These are phyloP conservation scores for Darksidea phi DNA, from an alignment of 495 filamentous ascomycete species.

Conservation along the genomic window DNA sequence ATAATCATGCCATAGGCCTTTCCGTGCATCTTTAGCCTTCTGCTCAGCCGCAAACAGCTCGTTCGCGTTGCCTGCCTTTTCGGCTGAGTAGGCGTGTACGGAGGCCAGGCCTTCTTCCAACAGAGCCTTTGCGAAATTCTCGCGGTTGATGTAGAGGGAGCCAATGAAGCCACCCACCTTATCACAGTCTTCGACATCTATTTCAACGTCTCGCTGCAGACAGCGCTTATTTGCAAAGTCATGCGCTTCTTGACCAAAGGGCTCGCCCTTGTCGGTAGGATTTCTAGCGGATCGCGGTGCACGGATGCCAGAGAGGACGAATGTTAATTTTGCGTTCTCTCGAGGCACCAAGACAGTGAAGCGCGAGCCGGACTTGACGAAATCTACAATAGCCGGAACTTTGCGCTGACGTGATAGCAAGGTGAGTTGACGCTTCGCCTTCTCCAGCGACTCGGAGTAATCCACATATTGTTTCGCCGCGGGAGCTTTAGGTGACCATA, in stretches of 20 bases:
- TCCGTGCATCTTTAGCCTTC: slow-evolving; percentile 79
- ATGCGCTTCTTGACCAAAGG: slow-evolving; percentile 91
- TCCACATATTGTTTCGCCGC: slow-evolving; percentile 78
- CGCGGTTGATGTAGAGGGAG: slow-evolving; percentile 86
- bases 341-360: slow-evolving; percentile 91
- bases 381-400: slow-evolving; percentile 94
- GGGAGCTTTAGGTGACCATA: slow-evolving; percentile 85
- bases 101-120: slow-evolving; percentile 91
- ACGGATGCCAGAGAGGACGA: slow-evolving; percentile 91
- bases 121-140: slow-evolving; percentile 92
- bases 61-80: slow-evolving; percentile 83
- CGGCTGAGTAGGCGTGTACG: slow-evolving; percentile 91
- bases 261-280: slow-evolving; percentile 77
- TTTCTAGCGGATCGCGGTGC: slow-evolving; percentile 85
- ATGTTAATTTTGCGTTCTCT: slow-evolving; percentile 90
- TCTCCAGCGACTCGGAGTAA: slow-evolving; percentile 87
- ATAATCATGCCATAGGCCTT: slow-evolving; percentile 90
- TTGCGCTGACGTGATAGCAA: slow-evolving; percentile 84
- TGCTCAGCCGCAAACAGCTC: slow-evolving; percentile 87
- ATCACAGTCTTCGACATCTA: slow-evolving; percentile 92
- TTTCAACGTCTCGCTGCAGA: slow-evolving; percentile 94
- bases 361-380: slow-evolving; percentile 90
- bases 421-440: slow-evolving; percentile 89
- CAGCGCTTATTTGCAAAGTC: slow-evolving; percentile 83
- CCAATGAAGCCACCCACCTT: slow-evolving; percentile 98